These are phyloP conservation scores for Morella rubra DNA, from an alignment of 306 rosid species.

Conservation along the genomic window DNA sequence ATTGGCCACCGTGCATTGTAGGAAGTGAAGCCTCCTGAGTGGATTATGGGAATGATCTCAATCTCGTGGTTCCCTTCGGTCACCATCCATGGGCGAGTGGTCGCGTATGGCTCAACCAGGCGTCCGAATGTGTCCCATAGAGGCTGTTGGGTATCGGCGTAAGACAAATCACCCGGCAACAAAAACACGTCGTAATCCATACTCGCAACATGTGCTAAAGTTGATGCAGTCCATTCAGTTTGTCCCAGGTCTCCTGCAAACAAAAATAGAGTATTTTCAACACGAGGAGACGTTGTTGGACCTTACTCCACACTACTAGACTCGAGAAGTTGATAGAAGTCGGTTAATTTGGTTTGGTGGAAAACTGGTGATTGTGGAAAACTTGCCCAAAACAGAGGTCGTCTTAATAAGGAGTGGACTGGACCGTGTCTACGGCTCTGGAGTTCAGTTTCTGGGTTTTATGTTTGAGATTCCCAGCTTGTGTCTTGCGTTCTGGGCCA, in stretches of 20 bases:
- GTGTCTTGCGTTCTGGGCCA: no score
- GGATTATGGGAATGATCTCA: slow-evolving; percentile 47
- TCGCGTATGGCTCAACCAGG: slow-evolving; percentile 64
- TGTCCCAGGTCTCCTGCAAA: slow-evolving; percentile 74
- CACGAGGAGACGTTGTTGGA: not conserved
- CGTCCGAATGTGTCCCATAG: slow-evolving; percentile 84
- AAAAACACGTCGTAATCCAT: slow-evolving; percentile 63
- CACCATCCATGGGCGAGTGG: slow-evolving; percentile 81
- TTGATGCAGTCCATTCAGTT: slow-evolving; percentile 65
- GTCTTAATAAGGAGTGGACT: no score
- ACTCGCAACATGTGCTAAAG: slow-evolving; percentile 44
- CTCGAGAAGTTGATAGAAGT: no score
- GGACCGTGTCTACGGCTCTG: no score
- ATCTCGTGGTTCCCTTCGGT: slow-evolving; percentile 76
- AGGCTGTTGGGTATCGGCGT: slow-evolving; percentile 58
- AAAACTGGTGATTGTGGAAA: no score
- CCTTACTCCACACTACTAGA: no score
- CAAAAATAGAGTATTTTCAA: not conserved
- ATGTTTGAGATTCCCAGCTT: not conserved
- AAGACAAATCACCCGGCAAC: slow-evolving; percentile 69
- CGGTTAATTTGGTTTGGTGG: no score
- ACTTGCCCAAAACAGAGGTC: no score
- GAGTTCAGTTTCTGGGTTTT: no score
- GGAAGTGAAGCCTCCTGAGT: slow-evolving; percentile 40
- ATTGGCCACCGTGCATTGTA: slow-evolving; percentile 71